Evolutionary conservation across 257 asterid genomes (phyloP).

Genomic region (Solanum stenotomum): DNA sequence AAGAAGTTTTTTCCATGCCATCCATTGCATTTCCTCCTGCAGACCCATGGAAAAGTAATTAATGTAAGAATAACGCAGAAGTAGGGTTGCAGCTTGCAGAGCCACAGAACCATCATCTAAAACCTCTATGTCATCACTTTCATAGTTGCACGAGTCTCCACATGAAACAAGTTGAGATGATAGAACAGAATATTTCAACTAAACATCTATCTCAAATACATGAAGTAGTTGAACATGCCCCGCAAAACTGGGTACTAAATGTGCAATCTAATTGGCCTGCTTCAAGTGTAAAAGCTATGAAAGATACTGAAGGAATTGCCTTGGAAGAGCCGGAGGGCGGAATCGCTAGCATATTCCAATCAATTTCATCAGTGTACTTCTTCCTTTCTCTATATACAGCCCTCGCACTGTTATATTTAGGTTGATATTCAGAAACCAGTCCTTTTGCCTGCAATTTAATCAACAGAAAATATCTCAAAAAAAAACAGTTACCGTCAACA

Average conservation of each 20-base stretch:
- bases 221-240: background rate
- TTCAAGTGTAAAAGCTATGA: background rate
- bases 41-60: constrained; percentile 2
- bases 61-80: background rate
- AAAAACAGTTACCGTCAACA: background rate
- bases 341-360: constrained; percentile 96
- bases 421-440: constrained; percentile 84
- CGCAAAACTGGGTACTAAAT: background rate
- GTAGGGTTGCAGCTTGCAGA: background rate
- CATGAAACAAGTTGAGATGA: background rate
- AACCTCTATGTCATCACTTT: background rate
- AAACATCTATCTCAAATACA: background rate
- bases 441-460: constrained; percentile 76
- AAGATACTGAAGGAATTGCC: constrained; percentile 28
- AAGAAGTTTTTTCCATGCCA: constrained; percentile 78
- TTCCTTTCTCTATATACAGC: constrained; percentile 97
- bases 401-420: constrained; percentile 90
- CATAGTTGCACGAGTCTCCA: background rate
- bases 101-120: background rate
- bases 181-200: background rate
- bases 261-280: background rate
- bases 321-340: constrained; percentile 88
- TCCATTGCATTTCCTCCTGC: constrained; percentile 95
- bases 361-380: constrained; percentile 85
- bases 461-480: background rate